Conservation (phyloP, 345 rosid species). For the Balakata baccata region DNA sequence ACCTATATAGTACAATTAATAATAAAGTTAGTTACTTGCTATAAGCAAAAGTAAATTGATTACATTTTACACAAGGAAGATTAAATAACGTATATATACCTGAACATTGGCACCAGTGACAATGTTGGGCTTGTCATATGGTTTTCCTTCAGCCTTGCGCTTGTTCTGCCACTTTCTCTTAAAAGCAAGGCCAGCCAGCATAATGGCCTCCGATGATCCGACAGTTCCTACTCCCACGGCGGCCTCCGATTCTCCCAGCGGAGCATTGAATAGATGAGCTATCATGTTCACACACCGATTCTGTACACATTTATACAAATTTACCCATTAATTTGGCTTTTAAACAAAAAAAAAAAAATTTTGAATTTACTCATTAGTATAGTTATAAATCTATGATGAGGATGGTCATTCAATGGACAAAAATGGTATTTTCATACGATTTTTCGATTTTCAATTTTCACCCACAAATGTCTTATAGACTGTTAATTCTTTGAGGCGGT, state of each 20-base stretch:
- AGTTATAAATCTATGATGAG: too few species aligned
- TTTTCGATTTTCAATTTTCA: too few species aligned
- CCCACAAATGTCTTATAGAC: too few species aligned
- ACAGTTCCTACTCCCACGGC: slow-evolving; percentile 93
- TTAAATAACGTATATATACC: slow-evolving; percentile 26
- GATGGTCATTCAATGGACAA: too few species aligned
- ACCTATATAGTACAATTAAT: slow-evolving; percentile 32
- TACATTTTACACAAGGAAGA: too few species aligned
- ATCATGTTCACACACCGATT: slow-evolving; percentile 95
- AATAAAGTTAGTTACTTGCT: background rate
- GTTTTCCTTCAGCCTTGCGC: slow-evolving; percentile 77
- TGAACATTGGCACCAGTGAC: slow-evolving; percentile 97
- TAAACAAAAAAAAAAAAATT: background rate
- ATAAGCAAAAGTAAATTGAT: too few species aligned
- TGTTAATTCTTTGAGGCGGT: too few species aligned
- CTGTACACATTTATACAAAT: slow-evolving; percentile 31
- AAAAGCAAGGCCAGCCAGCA: slow-evolving; percentile 92
- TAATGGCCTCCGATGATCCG: slow-evolving; percentile 94
- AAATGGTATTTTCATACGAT: too few species aligned
- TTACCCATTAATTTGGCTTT: background rate
- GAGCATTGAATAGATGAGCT: slow-evolving; percentile 87
- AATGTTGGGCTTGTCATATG: slow-evolving; percentile 79
- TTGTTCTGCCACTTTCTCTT: slow-evolving; percentile 95
- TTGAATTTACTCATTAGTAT: background rate
- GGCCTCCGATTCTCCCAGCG: slow-evolving; percentile 60